Conservation (phyloP, 1,284 basidiomycete species). For the Papiliotrema nemorosa region DNA sequence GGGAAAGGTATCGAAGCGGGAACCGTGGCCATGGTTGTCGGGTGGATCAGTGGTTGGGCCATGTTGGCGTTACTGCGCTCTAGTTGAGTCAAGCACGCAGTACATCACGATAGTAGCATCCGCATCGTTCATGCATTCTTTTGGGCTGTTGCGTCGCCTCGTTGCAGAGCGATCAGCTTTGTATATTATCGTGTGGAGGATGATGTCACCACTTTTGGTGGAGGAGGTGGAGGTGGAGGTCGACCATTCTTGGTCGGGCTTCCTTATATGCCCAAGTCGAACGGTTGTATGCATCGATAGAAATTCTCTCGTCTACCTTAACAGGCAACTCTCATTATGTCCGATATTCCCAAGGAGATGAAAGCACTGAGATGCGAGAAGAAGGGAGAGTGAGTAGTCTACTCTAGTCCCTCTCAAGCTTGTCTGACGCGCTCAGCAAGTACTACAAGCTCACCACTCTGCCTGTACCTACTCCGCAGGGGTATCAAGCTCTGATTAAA, state of each 20-base stretch:
- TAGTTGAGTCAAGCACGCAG: slow-evolving; percentile 13
- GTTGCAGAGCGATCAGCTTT: too few species aligned
- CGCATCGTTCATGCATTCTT: background rate
- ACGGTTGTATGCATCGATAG: too few species aligned
- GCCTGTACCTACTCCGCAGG: slow-evolving; percentile 11
- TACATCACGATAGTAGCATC: background rate
- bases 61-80: slow-evolving; percentile 33
- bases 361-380: background rate
- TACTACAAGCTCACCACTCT: slow-evolving; percentile 16
- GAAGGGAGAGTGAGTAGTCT: slow-evolving; percentile 2
- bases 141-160: too few species aligned
- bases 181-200: too few species aligned
- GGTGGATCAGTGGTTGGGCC: slow-evolving; percentile 28
- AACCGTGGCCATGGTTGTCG: slow-evolving; percentile 16
- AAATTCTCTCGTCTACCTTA: background rate
- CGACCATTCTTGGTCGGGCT: too few species aligned
- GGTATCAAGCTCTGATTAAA: slow-evolving; percentile 14
- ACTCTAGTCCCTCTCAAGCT: background rate
- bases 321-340: background rate
- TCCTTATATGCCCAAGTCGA: too few species aligned
- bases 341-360: background rate
- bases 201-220: too few species aligned
- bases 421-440: slow-evolving; percentile 1
- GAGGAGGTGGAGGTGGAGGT: too few species aligned
- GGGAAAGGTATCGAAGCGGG: slow-evolving; percentile 23